Evolutionary conservation across 352 stramenopile species (phyloP).

Genomic region (Globisporangium megalacanthum): DNA sequence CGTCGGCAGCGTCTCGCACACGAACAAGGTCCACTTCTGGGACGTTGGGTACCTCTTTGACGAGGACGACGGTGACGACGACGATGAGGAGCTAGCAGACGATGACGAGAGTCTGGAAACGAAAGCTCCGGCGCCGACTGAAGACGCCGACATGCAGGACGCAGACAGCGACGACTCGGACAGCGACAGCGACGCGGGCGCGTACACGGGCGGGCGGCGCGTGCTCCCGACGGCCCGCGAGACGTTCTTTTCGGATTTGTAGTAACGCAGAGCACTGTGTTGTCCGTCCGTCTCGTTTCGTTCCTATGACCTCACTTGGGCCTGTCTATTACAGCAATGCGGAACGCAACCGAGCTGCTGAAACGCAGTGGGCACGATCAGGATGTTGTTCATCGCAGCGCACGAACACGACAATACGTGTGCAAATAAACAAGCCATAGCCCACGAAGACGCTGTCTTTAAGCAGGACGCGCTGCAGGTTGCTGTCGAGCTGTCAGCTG

Average conservation of each 20-base stretch:
- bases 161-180: constrained; percentile 70
- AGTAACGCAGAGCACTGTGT: constrained; percentile 9
- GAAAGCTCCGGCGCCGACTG: constrained; percentile 18
- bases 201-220: constrained; percentile 28
- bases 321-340: neutral
- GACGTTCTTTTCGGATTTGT: constrained; percentile 84
- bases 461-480: constrained; percentile 47
- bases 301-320: neutral
- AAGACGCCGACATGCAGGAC: constrained; percentile 82
- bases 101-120: constrained; percentile 29
- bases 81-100: constrained; percentile 44
- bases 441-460: constrained; percentile 44
- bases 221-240: constrained; percentile 65
- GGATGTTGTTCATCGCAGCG: constrained; percentile 45
- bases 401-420: constrained; percentile 17
- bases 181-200: constrained; percentile 33
- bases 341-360: constrained; percentile 25
- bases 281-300: neutral
- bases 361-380: constrained; percentile 23
- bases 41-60: constrained; percentile 92
- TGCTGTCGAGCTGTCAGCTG: constrained; percentile 36
- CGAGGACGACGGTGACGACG: constrained; percentile 78
- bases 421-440: constrained; percentile 8
- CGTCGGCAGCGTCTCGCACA: constrained; percentile 92
- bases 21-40: constrained; percentile 94